Conservation (phyloP, 805 yeast genomes). For the Wickerhamiella allomyrinae region DNA sequence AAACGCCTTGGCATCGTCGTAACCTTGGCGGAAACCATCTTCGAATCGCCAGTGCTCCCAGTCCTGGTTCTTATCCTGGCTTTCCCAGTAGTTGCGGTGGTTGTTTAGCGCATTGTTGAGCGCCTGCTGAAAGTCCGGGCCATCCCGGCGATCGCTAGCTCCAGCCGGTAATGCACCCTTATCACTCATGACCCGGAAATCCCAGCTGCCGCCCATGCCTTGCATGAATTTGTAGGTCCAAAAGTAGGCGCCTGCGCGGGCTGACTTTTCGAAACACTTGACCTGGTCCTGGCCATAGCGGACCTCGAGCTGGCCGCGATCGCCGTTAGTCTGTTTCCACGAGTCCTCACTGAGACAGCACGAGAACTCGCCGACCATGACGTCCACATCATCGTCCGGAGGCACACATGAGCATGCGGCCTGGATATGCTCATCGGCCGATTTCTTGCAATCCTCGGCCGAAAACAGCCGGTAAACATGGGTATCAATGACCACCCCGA, state of each 20-base stretch:
- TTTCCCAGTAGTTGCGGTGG: conserved; percentile 60
- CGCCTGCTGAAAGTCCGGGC: neutral
- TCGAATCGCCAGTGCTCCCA: conserved; percentile 72
- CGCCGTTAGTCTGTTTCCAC: conserved; percentile 42
- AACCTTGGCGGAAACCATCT: conserved; percentile 65
- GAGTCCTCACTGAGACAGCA: conserved; percentile 68
- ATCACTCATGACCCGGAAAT: conserved; percentile 52
- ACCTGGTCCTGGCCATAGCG: conserved; percentile 49
- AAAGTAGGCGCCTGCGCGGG: conserved; percentile 63
- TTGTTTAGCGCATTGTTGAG: conserved; percentile 29
- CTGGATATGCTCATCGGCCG: conserved; percentile 48
- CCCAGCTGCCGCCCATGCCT: conserved; percentile 98
- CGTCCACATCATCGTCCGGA: conserved; percentile 35
- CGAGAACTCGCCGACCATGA: conserved; percentile 79
- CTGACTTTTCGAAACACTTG: conserved; percentile 34
- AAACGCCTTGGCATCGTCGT: conserved; percentile 61
- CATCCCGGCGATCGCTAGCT: conserved; percentile 10
- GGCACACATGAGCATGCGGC: conserved; percentile 12
- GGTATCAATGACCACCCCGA: conserved; percentile 65
- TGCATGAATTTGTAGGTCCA: conserved; percentile 82
- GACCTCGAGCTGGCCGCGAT: conserved; percentile 41
- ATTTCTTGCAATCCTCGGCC: conserved; percentile 51
- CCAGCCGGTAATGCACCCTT: conserved; percentile 18
- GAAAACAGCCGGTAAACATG: conserved; percentile 82
- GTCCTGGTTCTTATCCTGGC: conserved; percentile 38